Conservation (phyloP, 495 filamentous ascomycete genomes). For the Talaromyces borbonicus region DNA sequence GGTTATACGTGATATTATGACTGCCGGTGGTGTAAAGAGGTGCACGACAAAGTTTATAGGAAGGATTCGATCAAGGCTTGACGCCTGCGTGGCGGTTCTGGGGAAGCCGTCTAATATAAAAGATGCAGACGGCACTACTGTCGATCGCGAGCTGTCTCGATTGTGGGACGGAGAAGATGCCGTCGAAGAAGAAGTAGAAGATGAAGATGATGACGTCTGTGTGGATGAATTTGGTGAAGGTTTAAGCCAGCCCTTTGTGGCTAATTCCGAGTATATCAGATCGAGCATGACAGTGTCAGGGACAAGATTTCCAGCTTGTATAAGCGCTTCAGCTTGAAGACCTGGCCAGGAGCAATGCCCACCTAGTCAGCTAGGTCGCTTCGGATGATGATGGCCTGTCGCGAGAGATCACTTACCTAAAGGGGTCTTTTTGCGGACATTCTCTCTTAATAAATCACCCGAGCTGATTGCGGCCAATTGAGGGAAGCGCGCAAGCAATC, state of each 20-base stretch:
- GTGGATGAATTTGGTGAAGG: conserved; percentile 25
- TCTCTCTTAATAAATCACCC: conserved; percentile 81
- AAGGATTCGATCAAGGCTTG: conserved; percentile 63
- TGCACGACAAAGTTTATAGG: conserved; percentile 85
- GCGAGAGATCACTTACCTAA: conserved; percentile 48
- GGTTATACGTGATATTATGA: conserved; percentile 81
- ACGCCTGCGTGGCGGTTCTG: conserved; percentile 72
- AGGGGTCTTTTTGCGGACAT: conserved; percentile 79
- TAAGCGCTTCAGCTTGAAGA: conserved; percentile 76
- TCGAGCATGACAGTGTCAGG: conserved; percentile 85
- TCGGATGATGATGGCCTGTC: too few species aligned
- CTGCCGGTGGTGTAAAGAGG: conserved; percentile 42
- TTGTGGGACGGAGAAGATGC: conserved; percentile 17
- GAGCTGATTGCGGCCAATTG: conserved; percentile 88
- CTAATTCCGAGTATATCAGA: conserved; percentile 81
- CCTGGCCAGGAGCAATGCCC: conserved; percentile 40
- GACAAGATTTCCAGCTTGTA: conserved; percentile 75
- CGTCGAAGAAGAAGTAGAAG: conserved; percentile 15
- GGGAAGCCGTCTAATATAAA: conserved; percentile 97
- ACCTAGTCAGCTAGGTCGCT: background rate
- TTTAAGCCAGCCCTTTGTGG: conserved; percentile 70
- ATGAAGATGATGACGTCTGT: too few species aligned
- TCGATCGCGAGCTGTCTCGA: conserved; percentile 19
- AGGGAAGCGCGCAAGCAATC: conserved; percentile 75
- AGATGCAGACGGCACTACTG: conserved; percentile 65